Evolutionary conservation across 2,329 filamentous ascomycete species (phyloP).

Genomic region (Venturia oleaginea): DNA sequence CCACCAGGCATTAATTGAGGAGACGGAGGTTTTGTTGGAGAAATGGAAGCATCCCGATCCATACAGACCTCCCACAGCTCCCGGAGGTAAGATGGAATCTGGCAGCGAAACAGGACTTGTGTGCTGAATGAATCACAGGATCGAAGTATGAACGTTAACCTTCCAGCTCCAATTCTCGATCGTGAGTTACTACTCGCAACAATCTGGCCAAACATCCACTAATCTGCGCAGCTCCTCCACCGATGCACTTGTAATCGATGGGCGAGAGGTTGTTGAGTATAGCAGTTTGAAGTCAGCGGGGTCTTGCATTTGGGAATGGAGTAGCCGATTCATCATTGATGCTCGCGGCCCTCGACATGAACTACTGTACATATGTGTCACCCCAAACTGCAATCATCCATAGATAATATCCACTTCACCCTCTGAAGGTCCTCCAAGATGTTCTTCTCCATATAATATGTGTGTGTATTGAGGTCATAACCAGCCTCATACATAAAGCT

Average conservation of each 20-base stretch:
- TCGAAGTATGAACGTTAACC: slow-evolving; percentile 92
- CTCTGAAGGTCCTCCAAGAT: too few species aligned
- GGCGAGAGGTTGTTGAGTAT: background rate
- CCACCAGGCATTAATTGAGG: slow-evolving; percentile 65
- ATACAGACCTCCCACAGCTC: slow-evolving; percentile 79
- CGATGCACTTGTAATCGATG: slow-evolving; percentile 13
- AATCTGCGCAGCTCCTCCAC: slow-evolving; percentile 13
- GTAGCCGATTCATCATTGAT: background rate
- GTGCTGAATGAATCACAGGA: slow-evolving; percentile 42
- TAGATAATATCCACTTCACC: too few species aligned
- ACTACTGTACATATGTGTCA: background rate
- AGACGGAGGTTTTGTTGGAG: slow-evolving; percentile 80
- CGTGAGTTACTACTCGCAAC: slow-evolving; percentile 50
- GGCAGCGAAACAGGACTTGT: slow-evolving; percentile 13
- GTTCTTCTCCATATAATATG: too few species aligned
- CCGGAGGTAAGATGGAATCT: slow-evolving; percentile 59
- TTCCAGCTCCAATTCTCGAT: slow-evolving; percentile 69
- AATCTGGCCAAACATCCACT: slow-evolving; percentile 17
- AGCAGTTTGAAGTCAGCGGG: background rate
- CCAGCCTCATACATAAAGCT: too few species aligned
- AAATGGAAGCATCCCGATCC: slow-evolving; percentile 98
- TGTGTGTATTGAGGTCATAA: too few species aligned
- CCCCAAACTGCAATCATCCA: background rate
- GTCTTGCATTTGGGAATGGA: background rate
- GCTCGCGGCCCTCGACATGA: background rate